Evolutionary conservation across 23 red algal species (phyloP), one percentile per base, ranked within the genome.

Genomic region (Gracilaria vermiculophylla): DNA sequence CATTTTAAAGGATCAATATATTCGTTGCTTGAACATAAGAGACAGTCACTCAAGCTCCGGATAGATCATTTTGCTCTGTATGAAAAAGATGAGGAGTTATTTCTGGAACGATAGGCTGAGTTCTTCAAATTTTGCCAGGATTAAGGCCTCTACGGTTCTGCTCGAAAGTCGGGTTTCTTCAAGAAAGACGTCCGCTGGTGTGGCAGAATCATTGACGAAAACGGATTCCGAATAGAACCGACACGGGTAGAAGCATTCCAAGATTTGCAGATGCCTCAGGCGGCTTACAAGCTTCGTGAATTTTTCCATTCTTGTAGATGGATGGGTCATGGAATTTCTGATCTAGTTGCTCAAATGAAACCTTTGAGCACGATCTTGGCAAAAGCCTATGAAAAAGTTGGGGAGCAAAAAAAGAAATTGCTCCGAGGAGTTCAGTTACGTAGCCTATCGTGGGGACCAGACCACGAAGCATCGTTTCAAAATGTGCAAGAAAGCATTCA

Each of bases 21-120:
- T 24, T 13, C 53, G 1, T 15, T 37, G 6, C 78, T 89, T 53
- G 3, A 2, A 3, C 70, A 89, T 3, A 8, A 78, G 16, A 45
- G 53, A 33, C 50, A 24, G 3, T 4, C 62, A 6, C 42, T 89
- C 23, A 77, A 89, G 58, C 66, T 69, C 20, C 78, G 53, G 55
- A 16, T 89, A 39, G 86, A 90, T 25, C 73, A 90, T 53, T 79
- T 90, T 49, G 71, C n/a, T 2, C 36, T 78, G 0, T 34, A 90
- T 80, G 39, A 60, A 2, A 50, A 28, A 23, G 49, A 37, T 3
- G 86, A 78, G 41, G 35, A 11, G 0, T 50, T 69, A 1, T 34
- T 90, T 0, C 56, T 90, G 20, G 44, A 64, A 33, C 1, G 47
- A 21, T 29, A 80, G 2, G 86, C 15, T 7, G 25, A 28, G 0